Evolutionary conservation across 164 flowering plant genomes (phyloP).

Genomic region (Nymphaea colorata): DNA sequence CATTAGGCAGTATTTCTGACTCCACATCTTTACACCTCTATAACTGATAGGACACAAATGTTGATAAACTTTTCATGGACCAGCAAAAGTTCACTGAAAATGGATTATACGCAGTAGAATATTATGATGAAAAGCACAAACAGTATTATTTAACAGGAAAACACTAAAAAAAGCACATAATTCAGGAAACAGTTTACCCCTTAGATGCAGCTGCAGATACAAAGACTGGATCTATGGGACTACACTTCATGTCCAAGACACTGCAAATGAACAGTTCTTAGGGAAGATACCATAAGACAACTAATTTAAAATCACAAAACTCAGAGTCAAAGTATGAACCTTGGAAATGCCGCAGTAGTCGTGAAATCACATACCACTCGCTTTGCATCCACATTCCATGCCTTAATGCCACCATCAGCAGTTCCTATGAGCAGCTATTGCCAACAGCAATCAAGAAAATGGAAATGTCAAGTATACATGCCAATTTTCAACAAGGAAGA

Average conservation of each 20-base stretch:
- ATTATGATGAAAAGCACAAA: not conserved
- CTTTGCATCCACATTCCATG: conserved; percentile 99
- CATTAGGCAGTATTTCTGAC: too few relatives aligned
- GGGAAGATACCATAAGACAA: not conserved
- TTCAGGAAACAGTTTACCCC: conserved; percentile 28
- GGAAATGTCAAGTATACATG: conserved; percentile 1
- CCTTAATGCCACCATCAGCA: conserved; percentile 87
- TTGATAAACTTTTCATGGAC: too few relatives aligned
- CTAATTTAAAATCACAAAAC: too few relatives aligned
- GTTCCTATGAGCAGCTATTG: conserved; percentile 92
- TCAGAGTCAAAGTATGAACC: conserved; percentile 18
- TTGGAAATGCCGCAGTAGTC: conserved; percentile 65
- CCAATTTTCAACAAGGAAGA: not conserved
- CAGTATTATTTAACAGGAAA: not conserved
- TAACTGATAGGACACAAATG: too few relatives aligned
- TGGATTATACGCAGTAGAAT: too few relatives aligned
- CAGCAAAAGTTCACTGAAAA: too few relatives aligned
- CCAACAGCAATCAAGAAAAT: conserved; percentile 23
- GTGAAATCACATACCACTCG: conserved; percentile 92
- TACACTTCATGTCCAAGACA: conserved; percentile 82
- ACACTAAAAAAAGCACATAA: not conserved
- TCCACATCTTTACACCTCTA: too few relatives aligned
- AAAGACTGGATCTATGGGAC: conserved; percentile 94
- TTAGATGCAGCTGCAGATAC: conserved; percentile 93
- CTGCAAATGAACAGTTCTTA: conserved; percentile 26